Evolutionary conservation across 2,329 filamentous ascomycete species (phyloP), one percentile per base, ranked within the genome.

Genomic region (Cryphonectria parasitica): DNA sequence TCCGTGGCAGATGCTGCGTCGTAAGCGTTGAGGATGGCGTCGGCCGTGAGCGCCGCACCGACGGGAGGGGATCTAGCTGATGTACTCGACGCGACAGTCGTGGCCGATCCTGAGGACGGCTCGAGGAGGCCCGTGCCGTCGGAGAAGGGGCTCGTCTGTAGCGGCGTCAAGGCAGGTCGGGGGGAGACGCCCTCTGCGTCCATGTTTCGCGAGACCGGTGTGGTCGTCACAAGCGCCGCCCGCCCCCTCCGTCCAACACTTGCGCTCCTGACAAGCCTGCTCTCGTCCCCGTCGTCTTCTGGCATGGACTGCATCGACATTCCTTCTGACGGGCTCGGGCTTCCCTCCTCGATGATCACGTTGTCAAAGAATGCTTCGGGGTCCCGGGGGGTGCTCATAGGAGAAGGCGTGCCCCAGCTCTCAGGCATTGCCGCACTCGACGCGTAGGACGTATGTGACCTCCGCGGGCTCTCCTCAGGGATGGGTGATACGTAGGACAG

Each of bases 351-450:
- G 4, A 80, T 80, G 61, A 85, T 82, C 2, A 80, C 78, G 45
- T 87, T 85, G 64, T 87, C 85, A 72, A 85, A 86, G 73, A 84
- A 84, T 17, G 81, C 81, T n/a, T 85, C 85, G n/a, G 77, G 70
- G 76, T 86, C 80, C 75, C 82, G 75, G 67, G 85, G 79, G 77
- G 83, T 87, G 43, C 77, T 77, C 17, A 78, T 78, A 2, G 83
- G 83, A 0, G 86, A 86, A 17, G 80, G 77, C 5, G 84, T 86
- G 5, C 84, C 88, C 88, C 91, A 94, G 74, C 84, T 89, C 28
- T 89, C 87, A 0, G 92, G 91, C 78, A 94, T 92, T 0, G 88
- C 91, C 49, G 89, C 87, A 74, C 91, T 94, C 2, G 92, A 94
- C 31, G 89, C 91, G 76, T 88, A 91, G 0, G 92, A 93, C 39